phyloP scores from a whole-genome alignment of 2,329 filamentous ascomycete genomes.

The Cercospora sp. region DNA sequence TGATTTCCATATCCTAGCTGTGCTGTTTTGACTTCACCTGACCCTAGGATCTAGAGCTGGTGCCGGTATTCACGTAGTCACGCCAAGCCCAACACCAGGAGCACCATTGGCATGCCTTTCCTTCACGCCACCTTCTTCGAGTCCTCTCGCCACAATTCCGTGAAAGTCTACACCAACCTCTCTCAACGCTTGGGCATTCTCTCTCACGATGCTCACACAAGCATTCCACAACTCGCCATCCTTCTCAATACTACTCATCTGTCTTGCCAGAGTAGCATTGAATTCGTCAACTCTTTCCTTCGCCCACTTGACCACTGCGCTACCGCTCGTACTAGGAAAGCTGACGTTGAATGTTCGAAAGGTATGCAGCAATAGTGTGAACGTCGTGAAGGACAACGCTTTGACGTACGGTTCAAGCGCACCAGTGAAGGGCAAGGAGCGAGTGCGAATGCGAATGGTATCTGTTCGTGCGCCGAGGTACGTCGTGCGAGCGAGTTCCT shows the following conservation, averaged over 20 bases:
- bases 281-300: slow-evolving; percentile 92
- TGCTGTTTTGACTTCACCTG: neutral
- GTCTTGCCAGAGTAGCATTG: slow-evolving; percentile 76
- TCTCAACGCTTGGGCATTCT: slow-evolving; percentile 75
- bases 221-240: slow-evolving; percentile 75
- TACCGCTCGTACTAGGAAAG: slow-evolving; percentile 82
- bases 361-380: slow-evolving; percentile 90
- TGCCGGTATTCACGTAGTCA: slow-evolving; percentile 14
- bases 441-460: slow-evolving; percentile 76
- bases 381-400: slow-evolving; percentile 93
- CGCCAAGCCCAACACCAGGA: slow-evolving; percentile 19
- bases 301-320: slow-evolving; percentile 97
- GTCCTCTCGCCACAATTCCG: slow-evolving; percentile 69
- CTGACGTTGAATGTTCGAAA: slow-evolving; percentile 50
- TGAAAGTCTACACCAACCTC: slow-evolving; percentile 90
- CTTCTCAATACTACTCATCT: slow-evolving; percentile 80
- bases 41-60: neutral
- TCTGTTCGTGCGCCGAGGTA: slow-evolving; percentile 79
- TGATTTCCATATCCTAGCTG: neutral
- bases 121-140: slow-evolving; percentile 14
- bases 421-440: slow-evolving; percentile 93
- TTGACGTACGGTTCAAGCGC: slow-evolving; percentile 91
- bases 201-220: slow-evolving; percentile 78
- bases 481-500: slow-evolving; percentile 82
- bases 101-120: neutral